These are phyloP conservation scores for Cadophora luteo-olivacea DNA, from an alignment of 2,329 filamentous ascomycete genomes.

Conservation along the genomic window DNA sequence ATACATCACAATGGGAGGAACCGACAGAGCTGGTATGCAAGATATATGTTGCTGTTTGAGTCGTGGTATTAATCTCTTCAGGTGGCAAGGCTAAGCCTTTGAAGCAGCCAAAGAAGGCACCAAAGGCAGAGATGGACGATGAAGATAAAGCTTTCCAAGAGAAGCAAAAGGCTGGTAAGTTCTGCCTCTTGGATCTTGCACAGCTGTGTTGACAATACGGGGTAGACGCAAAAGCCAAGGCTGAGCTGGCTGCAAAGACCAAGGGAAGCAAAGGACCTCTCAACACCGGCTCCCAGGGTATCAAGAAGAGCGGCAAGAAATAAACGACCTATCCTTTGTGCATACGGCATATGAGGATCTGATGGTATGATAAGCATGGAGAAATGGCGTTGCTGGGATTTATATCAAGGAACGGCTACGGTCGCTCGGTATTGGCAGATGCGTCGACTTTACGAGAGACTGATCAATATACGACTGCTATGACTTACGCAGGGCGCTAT, in stretches of 20 bases:
- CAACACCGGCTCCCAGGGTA: slow-evolving; percentile 83
- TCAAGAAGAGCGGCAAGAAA: slow-evolving; percentile 99
- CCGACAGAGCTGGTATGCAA: slow-evolving; percentile 67
- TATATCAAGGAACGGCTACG: slow-evolving; percentile 20
- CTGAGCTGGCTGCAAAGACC: slow-evolving; percentile 81
- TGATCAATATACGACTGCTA: slow-evolving; percentile 18
- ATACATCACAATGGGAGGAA: slow-evolving; percentile 68
- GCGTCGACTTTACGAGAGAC: slow-evolving; percentile 20
- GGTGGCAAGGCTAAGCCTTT: slow-evolving; percentile 84
- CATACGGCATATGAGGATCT: slow-evolving; percentile 5
- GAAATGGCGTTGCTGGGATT: slow-evolving; percentile 24
- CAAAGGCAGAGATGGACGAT: slow-evolving; percentile 80
- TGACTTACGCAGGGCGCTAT: not conserved
- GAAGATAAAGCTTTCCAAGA: slow-evolving; percentile 83
- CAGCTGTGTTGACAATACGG: slow-evolving; percentile 22
- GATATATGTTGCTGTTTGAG: slow-evolving; percentile 16
- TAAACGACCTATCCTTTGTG: slow-evolving; percentile 47
- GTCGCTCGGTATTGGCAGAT: slow-evolving; percentile 11
- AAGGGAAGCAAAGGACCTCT: slow-evolving; percentile 83
- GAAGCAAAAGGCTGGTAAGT: slow-evolving; percentile 84
- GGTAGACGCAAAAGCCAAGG: slow-evolving; percentile 81
- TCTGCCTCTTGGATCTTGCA: not conserved
- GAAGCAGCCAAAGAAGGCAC: slow-evolving; percentile 86
- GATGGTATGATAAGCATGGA: slow-evolving; percentile 20
- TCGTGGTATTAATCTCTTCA: slow-evolving; percentile 46